These are phyloP conservation scores for Talaromyces verruculosus DNA, from an alignment of 2,329 filamentous ascomycete species.

Conservation along the genomic window DNA sequence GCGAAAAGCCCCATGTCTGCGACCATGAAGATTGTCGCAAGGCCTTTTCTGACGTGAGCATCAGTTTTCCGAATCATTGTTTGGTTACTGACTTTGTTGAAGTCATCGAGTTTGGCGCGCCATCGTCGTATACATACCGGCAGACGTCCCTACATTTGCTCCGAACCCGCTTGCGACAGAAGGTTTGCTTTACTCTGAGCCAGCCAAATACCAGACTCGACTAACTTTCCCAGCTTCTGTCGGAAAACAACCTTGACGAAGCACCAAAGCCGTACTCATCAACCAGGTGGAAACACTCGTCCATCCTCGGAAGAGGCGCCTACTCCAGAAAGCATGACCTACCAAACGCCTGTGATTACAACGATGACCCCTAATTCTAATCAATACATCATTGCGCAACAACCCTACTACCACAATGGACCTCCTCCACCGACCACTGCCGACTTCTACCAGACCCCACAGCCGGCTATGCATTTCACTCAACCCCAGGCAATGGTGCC, in stretches of 20 bases:
- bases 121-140: constrained; percentile 44
- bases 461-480: constrained; percentile 31
- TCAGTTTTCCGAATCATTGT: background rate
- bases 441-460: constrained; percentile 40
- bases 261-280: constrained; percentile 43
- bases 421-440: constrained; percentile 34
- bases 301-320: constrained; percentile 38
- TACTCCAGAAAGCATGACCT: constrained; percentile 37
- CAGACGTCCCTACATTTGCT: constrained; percentile 43
- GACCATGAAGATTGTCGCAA: constrained; percentile 46
- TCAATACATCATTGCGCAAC: constrained; percentile 39
- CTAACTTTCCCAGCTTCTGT: constrained; percentile 35
- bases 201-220: background rate
- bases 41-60: constrained; percentile 47
- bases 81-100: constrained; percentile 19
- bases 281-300: constrained; percentile 35
- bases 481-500: constrained; percentile 34
- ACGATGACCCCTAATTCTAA: constrained; percentile 34
- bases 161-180: constrained; percentile 41
- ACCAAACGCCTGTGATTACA: constrained; percentile 33
- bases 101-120: constrained; percentile 44
- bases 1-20: constrained; percentile 47
- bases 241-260: constrained; percentile 45
- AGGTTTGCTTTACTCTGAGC: constrained; percentile 30
- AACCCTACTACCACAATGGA: constrained; percentile 37